Base-by-base conservation (phyloP, 1,284 basidiomycete genomes). In the Rhodofomes roseus region DNA sequence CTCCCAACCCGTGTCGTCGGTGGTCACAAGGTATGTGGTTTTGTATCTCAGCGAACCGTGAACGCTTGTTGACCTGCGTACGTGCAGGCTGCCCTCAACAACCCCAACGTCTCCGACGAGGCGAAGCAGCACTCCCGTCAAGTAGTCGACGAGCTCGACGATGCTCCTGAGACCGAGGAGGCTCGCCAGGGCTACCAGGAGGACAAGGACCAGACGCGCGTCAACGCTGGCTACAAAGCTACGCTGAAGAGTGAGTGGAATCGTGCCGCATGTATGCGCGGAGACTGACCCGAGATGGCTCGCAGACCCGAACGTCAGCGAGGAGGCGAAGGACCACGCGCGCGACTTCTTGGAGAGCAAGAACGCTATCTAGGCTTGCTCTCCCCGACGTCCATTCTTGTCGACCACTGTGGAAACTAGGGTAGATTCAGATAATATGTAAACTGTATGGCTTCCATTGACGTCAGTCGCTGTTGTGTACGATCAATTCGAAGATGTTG, bases 121-220 rank as follows among this genome's bases (percentile, higher is more conserved):
- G 79, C 81, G 1, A 84, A 84, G 66, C 71, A 76, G 53, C 76
- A 77, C 61, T 82, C 83, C 20, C 74, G 72, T 40, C 70, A 80
- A 59, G 76, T 78, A 16, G 73, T 83, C 57, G 69, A 77, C 2
- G 74, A 77, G 46, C 73, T 79, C 65, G 73, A 73, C 56, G 39
- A 43, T 12, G 27, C 64, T 29, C 53, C 60, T 59, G 71, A 55
- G 62, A 65, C 54, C 9, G 56, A 64, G 50, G 53, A 60, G 43
- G 61, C 54, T 60, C 56, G 60, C 54, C 50, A 63, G 22, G 54
- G 57, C 34, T 61, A 61, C 59, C 58, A 62, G 7, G 41, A 62
- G 40, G 67, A 64, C 39, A 71, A 72, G 41, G 71, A 74, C 34
- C 64, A 68, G 16, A 51, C 62, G 2, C 71, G 69, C 22, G 71